phyloP scores from a whole-genome alignment of 2,329 filamentous ascomycete species.

The Calonectria henricotiae region DNA sequence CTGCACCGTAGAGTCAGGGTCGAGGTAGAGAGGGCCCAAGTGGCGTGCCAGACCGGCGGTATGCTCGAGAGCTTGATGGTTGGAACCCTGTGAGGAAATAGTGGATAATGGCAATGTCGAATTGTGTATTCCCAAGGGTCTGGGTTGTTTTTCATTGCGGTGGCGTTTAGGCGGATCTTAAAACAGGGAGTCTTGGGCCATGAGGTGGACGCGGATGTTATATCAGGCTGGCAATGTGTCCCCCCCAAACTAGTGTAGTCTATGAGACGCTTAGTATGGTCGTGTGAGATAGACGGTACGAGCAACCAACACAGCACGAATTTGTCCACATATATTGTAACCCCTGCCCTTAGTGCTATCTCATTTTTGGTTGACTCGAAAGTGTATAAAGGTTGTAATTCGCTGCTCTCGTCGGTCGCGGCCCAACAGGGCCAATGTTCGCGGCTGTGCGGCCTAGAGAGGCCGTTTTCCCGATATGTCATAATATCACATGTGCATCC shows the following conservation, averaged over 20 bases:
- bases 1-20: conserved; percentile 80
- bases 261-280: conserved; percentile 8
- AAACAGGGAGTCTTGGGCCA: conserved; percentile 49
- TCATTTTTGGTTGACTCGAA: not conserved
- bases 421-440: not conserved
- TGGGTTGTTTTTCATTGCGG: conserved; percentile 53
- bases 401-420: not conserved
- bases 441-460: not conserved
- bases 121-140: conserved; percentile 46
- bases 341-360: not conserved
- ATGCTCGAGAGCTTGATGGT: conserved; percentile 84
- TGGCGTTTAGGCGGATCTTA: conserved; percentile 51
- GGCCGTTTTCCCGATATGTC: not conserved
- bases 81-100: conserved; percentile 49
- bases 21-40: conserved; percentile 87
- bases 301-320: conserved; percentile 26
- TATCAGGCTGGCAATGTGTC: conserved; percentile 38
- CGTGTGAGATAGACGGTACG: conserved; percentile 25
- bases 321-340: conserved; percentile 21
- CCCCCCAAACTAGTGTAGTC: conserved; percentile 8
- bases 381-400: conserved; percentile 11
- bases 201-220: conserved; percentile 45
- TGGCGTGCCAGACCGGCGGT: conserved; percentile 85
- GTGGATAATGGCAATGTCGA: conserved; percentile 39
- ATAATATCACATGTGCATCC: not conserved